Conservation (phyloP, 164 flowering plant genomes). For the Aristolochia fimbriata region DNA sequence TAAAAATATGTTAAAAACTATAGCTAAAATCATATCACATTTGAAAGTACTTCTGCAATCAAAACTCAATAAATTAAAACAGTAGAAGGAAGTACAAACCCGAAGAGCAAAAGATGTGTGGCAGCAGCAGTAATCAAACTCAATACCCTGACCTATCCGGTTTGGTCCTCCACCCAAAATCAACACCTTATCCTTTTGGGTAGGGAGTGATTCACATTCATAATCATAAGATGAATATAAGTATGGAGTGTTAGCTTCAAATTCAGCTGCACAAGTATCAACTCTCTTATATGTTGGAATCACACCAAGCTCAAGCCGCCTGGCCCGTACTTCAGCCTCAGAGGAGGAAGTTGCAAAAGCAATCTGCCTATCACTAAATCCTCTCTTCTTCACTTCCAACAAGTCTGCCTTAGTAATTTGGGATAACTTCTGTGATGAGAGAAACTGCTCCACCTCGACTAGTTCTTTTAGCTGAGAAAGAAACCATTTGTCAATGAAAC, state of each 20-base stretch:
- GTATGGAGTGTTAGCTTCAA: conserved; percentile 98
- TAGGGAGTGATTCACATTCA: conserved; percentile 90
- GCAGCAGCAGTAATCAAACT: conserved; percentile 98
- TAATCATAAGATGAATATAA: conserved; percentile 91
- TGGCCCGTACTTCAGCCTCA: conserved; percentile 62
- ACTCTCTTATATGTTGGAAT: conserved; percentile 81
- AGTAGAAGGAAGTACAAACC: conserved; percentile 34
- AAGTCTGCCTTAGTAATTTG: conserved; percentile 62
- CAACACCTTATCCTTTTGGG: conserved; percentile 76
- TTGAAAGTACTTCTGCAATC: too few relatives aligned
- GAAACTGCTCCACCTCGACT: conserved; percentile 74
- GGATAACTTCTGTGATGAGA: conserved; percentile 39
- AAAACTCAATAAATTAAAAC: neutral
- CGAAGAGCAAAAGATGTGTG: conserved; percentile 94
- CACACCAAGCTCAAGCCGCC: conserved; percentile 67
- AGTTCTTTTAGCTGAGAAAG: conserved; percentile 83
- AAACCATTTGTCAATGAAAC: conserved; percentile 84
- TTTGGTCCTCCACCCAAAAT: conserved; percentile 98
- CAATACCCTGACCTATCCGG: conserved; percentile 97
- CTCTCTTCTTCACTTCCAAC: conserved; percentile 75
- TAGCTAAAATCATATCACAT: too few relatives aligned
- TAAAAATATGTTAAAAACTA: too few relatives aligned
- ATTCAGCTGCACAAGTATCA: conserved; percentile 98
- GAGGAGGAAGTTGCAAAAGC: conserved; percentile 76
- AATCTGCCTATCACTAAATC: conserved; percentile 93